Percentiles rank a stretch among this genome's conserved stretches.
Conservation (phyloP, 179 eudicot genomes). For the Amaranthus tricolor region DNA sequence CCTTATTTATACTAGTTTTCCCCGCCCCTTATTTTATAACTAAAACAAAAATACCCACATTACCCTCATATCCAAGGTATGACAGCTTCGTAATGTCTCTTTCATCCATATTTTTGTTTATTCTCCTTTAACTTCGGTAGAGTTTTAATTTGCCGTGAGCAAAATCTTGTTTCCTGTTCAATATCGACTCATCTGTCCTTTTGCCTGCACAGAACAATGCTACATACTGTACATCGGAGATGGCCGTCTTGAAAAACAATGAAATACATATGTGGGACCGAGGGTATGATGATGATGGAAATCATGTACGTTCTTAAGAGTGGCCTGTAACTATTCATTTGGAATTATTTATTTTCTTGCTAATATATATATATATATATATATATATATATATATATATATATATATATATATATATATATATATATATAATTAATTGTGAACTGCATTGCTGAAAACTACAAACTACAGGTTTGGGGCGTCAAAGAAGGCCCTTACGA, state of each 20-base stretch:
- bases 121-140: too few species aligned
- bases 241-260: slow-evolving; percentile 82
- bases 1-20: too few species aligned
- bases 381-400: neutral
- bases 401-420: neutral
- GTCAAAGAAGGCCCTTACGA: slow-evolving; percentile 94
- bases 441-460: neutral
- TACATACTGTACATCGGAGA: slow-evolving; percentile 72
- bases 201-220: slow-evolving; percentile 71
- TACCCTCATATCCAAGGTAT: too few species aligned
- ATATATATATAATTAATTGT: neutral
- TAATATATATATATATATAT: neutral
- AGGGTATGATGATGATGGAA: slow-evolving; percentile 83
- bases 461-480: slow-evolving; percentile 83
- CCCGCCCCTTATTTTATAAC: too few species aligned
- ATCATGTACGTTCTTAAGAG: slow-evolving; percentile 46
- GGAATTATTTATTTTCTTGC: neutral
- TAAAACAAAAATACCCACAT: too few species aligned
- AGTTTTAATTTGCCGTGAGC: neutral
- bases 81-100: too few species aligned
- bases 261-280: slow-evolving; percentile 85
- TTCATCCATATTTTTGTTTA: too few species aligned
- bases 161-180: neutral
- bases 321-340: neutral
- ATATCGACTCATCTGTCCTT: neutral